A percentile compares a stretch with the other conserved stretches of the same genome.
phyloP scores from a whole-genome alignment of 768 basidiomycete genomes.

The Boletellus emodensis region DNA sequence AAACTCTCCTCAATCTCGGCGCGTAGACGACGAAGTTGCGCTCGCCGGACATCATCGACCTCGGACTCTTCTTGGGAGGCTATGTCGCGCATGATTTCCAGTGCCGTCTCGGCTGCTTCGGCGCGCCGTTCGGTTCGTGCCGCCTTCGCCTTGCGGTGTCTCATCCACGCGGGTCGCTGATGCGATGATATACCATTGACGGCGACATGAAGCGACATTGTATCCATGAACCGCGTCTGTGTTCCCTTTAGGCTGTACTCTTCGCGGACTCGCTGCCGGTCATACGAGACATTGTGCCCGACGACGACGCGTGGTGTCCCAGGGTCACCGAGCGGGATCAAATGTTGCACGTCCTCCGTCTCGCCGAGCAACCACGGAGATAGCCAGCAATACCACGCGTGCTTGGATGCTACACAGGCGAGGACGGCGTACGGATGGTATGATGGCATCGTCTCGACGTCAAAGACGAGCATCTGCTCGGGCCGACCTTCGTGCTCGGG shows the following conservation, averaged over 20 bases:
- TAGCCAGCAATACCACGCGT: constrained; percentile 94
- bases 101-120: constrained; percentile 63
- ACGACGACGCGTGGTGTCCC: constrained; percentile 61
- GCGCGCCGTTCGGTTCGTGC: constrained; percentile 49
- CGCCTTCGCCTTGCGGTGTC: constrained; percentile 70
- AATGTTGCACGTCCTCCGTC: constrained; percentile 53
- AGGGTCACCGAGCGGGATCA: constrained; percentile 69
- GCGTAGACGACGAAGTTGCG: constrained; percentile 38
- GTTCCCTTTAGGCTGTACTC: constrained; percentile 75
- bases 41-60: constrained; percentile 33
- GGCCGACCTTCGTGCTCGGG: constrained; percentile 59
- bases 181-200: constrained; percentile 92
- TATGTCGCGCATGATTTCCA: constrained; percentile 46
- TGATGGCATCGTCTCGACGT: constrained; percentile 89
- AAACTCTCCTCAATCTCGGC: constrained; percentile 40
- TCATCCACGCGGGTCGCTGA: constrained; percentile 91
- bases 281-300: constrained; percentile 95
- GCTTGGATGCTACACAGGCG: constrained; percentile 79
- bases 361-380: constrained; percentile 85
- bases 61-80: constrained; percentile 37
- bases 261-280: constrained; percentile 75
- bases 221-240: constrained; percentile 82
- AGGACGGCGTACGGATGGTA: constrained; percentile 75
- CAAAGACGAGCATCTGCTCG: constrained; percentile 80
- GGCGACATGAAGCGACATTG: constrained; percentile 92